Evolutionary conservation across 192 early-diverging fungal genomes (phyloP).

Genomic region (Entophlyctis helioformis): DNA sequence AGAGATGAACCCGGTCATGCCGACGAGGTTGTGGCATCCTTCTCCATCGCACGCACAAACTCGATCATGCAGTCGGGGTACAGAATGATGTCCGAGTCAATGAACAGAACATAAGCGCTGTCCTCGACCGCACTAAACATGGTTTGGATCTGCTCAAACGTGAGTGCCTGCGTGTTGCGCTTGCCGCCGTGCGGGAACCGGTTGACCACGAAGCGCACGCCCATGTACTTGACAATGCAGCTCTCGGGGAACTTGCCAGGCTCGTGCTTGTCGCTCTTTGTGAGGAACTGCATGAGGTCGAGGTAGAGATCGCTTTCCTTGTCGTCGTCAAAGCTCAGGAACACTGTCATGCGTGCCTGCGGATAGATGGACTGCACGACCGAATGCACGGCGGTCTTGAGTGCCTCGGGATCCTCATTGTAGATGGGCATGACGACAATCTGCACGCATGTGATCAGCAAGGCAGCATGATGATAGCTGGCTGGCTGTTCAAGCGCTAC

Average conservation of each 20-base stretch:
- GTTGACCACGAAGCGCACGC: conserved; percentile 19
- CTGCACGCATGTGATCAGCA: too few species aligned
- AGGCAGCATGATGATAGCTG: too few species aligned
- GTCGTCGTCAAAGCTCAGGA: conserved; percentile 7
- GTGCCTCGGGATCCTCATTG: conserved; percentile 11
- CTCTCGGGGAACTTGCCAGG: conserved; percentile 2
- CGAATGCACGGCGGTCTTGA: conserved; percentile 7
- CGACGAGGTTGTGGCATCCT: conserved; percentile 10
- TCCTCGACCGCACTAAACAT: background rate
- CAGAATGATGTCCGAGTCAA: conserved; percentile 36
- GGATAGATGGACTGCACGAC: conserved; percentile 6
- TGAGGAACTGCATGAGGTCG: conserved; percentile 1
- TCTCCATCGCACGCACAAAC: conserved; percentile 19
- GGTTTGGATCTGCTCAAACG: conserved; percentile 8
- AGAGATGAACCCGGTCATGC: conserved; percentile 23
- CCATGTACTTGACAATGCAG: conserved; percentile 10
- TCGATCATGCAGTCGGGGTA: conserved; percentile 13
- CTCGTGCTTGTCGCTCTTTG: background rate
- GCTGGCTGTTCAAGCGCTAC: background rate
- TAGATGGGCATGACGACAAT: conserved; percentile 13
- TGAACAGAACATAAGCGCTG: conserved; percentile 20
- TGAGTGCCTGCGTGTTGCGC: conserved; percentile 31
- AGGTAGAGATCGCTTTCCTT: conserved; percentile 4
- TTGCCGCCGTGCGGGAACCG: conserved; percentile 42
- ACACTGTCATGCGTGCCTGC: conserved; percentile 1